Evolutionary conservation across 768 basidiomycete genomes (phyloP).

Genomic region (Rhodocollybia butyracea): DNA sequence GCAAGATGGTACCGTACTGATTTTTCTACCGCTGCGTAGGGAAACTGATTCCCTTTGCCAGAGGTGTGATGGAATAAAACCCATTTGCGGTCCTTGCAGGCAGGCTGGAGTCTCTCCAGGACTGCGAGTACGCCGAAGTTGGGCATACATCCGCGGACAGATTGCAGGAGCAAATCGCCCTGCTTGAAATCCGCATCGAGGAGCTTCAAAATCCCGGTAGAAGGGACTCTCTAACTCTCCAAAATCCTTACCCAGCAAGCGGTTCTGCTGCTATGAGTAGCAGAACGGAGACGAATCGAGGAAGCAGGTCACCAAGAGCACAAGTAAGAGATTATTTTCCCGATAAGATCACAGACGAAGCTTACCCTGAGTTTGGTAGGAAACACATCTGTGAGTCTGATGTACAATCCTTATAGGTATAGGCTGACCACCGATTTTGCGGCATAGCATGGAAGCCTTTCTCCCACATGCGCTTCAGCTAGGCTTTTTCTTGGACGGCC

Average conservation of each 20-base stretch:
- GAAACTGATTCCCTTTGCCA: slow-evolving; percentile 10
- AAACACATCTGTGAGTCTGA: not conserved
- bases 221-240: slow-evolving; percentile 18
- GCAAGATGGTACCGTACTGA: slow-evolving; percentile 35
- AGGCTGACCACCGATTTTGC: not conserved
- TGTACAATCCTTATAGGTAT: not conserved
- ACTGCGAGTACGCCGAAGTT: slow-evolving; percentile 43
- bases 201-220: slow-evolving; percentile 25
- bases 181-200: slow-evolving; percentile 30
- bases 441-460: slow-evolving; percentile 1
- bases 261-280: not conserved
- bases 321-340: not conserved
- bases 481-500: slow-evolving; percentile 32
- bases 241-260: slow-evolving; percentile 17
- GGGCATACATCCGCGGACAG: slow-evolving; percentile 32
- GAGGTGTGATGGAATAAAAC: slow-evolving; percentile 39
- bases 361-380: not conserved
- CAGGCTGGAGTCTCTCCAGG: slow-evolving; percentile 28
- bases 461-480: slow-evolving; percentile 22
- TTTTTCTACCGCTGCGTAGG: not conserved
- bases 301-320: not conserved
- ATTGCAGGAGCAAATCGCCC: slow-evolving; percentile 34
- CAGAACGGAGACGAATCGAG: not conserved
- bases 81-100: slow-evolving; percentile 37
- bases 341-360: not conserved